These are phyloP conservation scores for Lachnellula suecica DNA, from an alignment of 2,329 filamentous ascomycete genomes.

Conservation along the genomic window DNA sequence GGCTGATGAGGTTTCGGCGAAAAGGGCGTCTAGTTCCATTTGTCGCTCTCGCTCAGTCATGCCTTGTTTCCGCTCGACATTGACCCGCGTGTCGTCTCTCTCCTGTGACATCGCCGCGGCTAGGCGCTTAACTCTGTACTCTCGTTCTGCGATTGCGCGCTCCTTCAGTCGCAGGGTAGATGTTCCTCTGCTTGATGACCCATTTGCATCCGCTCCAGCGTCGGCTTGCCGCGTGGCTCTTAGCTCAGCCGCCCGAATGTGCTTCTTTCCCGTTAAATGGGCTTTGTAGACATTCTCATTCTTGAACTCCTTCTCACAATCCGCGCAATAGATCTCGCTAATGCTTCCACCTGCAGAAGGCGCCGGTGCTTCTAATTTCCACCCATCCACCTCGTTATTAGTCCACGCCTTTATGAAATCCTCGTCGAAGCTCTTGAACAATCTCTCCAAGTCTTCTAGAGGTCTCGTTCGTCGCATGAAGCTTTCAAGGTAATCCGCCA, in stretches of 20 bases:
- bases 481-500: slow-evolving; percentile 81
- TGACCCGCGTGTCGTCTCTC: slow-evolving; percentile 84
- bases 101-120: slow-evolving; percentile 82
- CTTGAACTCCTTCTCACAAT: slow-evolving; percentile 92
- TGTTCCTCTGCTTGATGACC: slow-evolving; percentile 28
- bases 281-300: slow-evolving; percentile 93
- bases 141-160: slow-evolving; percentile 83
- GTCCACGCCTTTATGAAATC: slow-evolving; percentile 87
- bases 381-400: slow-evolving; percentile 75
- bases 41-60: slow-evolving; percentile 97
- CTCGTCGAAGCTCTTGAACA: slow-evolving; percentile 72
- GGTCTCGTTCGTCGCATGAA: slow-evolving; percentile 86
- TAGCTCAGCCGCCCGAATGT: slow-evolving; percentile 77
- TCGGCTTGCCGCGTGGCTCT: slow-evolving; percentile 50
- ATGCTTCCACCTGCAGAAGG: slow-evolving; percentile 31
- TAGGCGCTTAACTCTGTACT: slow-evolving; percentile 78
- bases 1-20: slow-evolving; percentile 53
- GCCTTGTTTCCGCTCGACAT: slow-evolving; percentile 93
- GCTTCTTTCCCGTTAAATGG: slow-evolving; percentile 88
- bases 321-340: slow-evolving; percentile 82
- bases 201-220: slow-evolving; percentile 24
- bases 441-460: slow-evolving; percentile 78
- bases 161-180: slow-evolving; percentile 69
- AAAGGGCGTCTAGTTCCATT: slow-evolving; percentile 87
- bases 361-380: slow-evolving; percentile 56